A percentile compares a stretch with the other conserved stretches of the same genome.
These are phyloP conservation scores for Eucalyptus erythrocorys DNA, from an alignment of 345 rosid genomes.

Conservation along the genomic window DNA sequence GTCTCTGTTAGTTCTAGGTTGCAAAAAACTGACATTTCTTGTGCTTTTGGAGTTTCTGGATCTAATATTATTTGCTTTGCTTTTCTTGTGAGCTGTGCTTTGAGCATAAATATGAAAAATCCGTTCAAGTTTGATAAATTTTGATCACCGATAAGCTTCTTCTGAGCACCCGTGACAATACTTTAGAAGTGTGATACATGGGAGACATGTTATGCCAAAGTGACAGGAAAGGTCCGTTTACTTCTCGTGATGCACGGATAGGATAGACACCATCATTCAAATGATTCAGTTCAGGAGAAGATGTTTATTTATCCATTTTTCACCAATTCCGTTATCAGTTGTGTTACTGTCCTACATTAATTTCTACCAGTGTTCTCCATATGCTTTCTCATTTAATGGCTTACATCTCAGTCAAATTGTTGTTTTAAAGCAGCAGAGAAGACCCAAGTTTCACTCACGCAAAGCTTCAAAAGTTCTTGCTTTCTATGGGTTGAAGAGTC, in stretches of 20 bases:
- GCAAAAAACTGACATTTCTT: neutral
- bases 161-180: neutral
- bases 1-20: neutral
- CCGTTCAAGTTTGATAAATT: neutral
- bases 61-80: neutral
- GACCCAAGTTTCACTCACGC: slow-evolving; percentile 11
- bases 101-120: neutral
- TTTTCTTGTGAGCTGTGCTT: neutral
- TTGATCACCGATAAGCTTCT: neutral
- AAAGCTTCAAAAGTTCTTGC: slow-evolving; percentile 37
- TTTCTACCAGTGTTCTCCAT: neutral
- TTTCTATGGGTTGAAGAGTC: slow-evolving; percentile 69
- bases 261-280: neutral
- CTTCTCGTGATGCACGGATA: neutral
- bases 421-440: slow-evolving; percentile 16
- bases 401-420: neutral
- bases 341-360: neutral
- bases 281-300: neutral
- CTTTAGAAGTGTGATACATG: neutral
- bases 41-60: neutral
- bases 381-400: neutral
- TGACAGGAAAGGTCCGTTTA: neutral
- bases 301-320: neutral
- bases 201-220: neutral
- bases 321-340: neutral